Percentiles rank a stretch among this genome's conserved stretches.
Conservation (phyloP, 768 basidiomycete genomes). For the Russula earlei region DNA sequence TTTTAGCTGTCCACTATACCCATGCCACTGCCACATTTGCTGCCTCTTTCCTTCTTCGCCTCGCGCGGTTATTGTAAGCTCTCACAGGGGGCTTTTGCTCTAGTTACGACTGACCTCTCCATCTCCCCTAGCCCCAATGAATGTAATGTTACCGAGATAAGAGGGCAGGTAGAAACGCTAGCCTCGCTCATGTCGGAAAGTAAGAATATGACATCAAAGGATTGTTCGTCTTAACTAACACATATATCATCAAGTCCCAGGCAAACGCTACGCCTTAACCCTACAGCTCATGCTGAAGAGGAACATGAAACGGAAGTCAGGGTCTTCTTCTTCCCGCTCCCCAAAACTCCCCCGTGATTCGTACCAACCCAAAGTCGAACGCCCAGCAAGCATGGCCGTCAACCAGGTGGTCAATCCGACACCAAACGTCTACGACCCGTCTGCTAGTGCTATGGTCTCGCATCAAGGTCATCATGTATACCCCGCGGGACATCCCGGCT, state of each 20-base stretch:
- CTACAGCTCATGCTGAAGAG: constrained; percentile 84
- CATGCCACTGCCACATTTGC: constrained; percentile 93
- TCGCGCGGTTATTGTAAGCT: constrained; percentile 78
- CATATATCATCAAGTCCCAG: constrained; percentile 54
- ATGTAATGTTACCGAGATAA: constrained; percentile 66
- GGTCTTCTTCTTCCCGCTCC: constrained; percentile 51
- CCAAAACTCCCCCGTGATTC: constrained; percentile 47
- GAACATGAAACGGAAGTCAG: constrained; percentile 48
- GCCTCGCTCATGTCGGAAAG: constrained; percentile 70
- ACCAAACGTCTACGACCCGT: constrained; percentile 11
- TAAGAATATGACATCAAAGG: constrained; percentile 30
- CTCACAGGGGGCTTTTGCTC: neutral
- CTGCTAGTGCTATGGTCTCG: constrained; percentile 3
- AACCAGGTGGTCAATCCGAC: constrained; percentile 19
- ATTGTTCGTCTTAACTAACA: constrained; percentile 11
- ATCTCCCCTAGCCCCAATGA: constrained; percentile 57
- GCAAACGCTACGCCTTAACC: constrained; percentile 85
- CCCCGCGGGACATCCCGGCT: constrained; percentile 5
- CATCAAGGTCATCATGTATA: constrained; percentile 20
- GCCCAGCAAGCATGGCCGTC: constrained; percentile 19
- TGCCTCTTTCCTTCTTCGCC: constrained; percentile 79
- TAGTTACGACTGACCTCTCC: neutral
- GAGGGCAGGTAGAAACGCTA: constrained; percentile 69
- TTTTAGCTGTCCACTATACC: constrained; percentile 74
- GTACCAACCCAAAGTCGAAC: constrained; percentile 28